Base-by-base conservation (phyloP, 2,329 filamentous ascomycete genomes). In the Cordyceps militaris region DNA sequence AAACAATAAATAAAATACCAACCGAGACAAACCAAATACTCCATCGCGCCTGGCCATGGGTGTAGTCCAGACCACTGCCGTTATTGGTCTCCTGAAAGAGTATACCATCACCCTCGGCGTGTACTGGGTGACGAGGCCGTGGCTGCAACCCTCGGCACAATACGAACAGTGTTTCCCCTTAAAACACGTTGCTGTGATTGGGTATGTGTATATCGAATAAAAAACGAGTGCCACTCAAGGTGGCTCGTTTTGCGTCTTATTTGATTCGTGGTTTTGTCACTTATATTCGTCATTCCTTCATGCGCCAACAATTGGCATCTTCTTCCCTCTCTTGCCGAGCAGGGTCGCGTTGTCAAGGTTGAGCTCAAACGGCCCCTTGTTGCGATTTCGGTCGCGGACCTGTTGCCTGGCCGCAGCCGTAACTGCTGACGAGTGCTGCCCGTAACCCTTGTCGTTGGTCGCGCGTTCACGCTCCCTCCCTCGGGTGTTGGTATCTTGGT, bases 281-380 rank as follows among this genome's bases (percentile, higher is more conserved):
- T 14, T 46, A 13, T 28, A 19, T 28, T 10, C 13, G 3, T 46
- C 58, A 63, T 43, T 59, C 61, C 64, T 65, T 72, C 28, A 74
- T 57, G 67, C 70, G 50, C 70, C 70, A 66, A 73, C 75, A 59
- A 77, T 74, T 24, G 77, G 71, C 46, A 80, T 71, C 65, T 85
- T 83, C 64, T 80, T 77, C 23, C 76, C 77, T 59, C 84, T 75
- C 65, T 92, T 84, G 32, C 92, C 92, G 4, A 99, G 77, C 53
- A 99, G 74, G 1, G 92, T 97, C 1, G 94, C 89, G 57, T 94
- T 94, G 63, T 96, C 91, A 38, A 99, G 76, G 67, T 85, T 97
- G 48, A 99, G 81, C 73, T 99, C 94, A 64, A 99, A 99, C 0
- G 88, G 85, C 32, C 90, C 91, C 71, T 87, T 89, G 64, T 88